phyloP scores from a whole-genome alignment of 441 rosid species.

The Rhodomyrtus psidioides region DNA sequence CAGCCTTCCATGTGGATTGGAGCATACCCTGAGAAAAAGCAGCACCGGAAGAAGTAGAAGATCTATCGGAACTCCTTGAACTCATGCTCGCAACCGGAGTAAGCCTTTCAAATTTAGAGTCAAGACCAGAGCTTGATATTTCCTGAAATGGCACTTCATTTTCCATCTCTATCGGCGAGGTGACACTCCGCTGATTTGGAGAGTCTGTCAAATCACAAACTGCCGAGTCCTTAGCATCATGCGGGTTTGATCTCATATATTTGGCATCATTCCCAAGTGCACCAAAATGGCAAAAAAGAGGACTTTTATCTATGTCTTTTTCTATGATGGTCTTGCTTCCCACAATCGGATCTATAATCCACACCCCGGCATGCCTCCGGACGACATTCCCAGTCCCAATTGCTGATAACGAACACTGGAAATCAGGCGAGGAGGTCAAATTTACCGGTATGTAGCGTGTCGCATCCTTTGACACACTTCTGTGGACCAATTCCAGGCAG shows the following conservation, averaged over 20 bases:
- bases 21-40: background rate
- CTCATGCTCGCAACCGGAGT: background rate
- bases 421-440: background rate
- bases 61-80: background rate
- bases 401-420: background rate
- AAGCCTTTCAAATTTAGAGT: background rate
- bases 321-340: background rate
- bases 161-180: background rate
- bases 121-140: background rate
- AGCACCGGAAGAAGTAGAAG: background rate
- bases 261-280: background rate
- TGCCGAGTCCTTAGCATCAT: background rate
- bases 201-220: background rate
- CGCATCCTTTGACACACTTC: background rate
- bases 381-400: background rate
- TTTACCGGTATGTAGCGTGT: background rate
- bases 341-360: too few species aligned
- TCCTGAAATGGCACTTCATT: background rate
- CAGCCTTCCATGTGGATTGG: background rate
- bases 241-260: background rate
- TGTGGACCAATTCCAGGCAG: background rate
- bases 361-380: background rate
- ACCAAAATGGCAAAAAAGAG: background rate
- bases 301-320: background rate
- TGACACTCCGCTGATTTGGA: background rate